Evolutionary conservation across 129 eudicot species (phyloP), one percentile per base, ranked within the genome.

Genomic region (Saussurea involucrata): DNA sequence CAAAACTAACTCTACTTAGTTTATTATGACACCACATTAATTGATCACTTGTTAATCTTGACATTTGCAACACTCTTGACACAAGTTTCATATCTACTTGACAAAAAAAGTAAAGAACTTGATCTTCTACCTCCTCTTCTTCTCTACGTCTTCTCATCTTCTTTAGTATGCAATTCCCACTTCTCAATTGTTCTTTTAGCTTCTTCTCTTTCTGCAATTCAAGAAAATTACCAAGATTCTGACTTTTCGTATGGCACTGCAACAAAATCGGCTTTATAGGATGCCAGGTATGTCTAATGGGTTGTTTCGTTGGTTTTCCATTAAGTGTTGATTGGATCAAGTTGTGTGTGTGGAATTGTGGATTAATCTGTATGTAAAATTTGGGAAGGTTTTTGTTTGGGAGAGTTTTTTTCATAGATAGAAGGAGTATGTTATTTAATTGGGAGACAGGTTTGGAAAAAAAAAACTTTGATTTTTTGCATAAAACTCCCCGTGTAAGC

Each of bases 31-130:
- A 95, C 99, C 99, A 95, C 8, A 81, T 49, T 37, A 95, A 77
- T 58, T 95, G 99, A 0, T 95, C 99, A 36, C 85, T 87, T 8
- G 96, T 88, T 80, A 92, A 58, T 76, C 63, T 90, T 24, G 92
- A 84, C 99, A 95, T 92, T 28, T 90, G 92, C 24, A 95, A 73
- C 27, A 92, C 99, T 64, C 97, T 89, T 36, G 82, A 81, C 28
- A 95, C 92, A 65, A 95, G 69, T 66, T 79, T 95, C 95, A 92
- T 78, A 80, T 92, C 99, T 34, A 95, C 96, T 87, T 92, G 96
- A 63, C 92, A 88, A 81, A 95, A 95, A 80, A 90, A 95, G 74
- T 83, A 86, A 37, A 92, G 86, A 34, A 84, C 95, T 79, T 78
- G 88, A 78, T 92, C 96, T 36, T 89, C 76, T 33, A 61, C 13